A percentile compares a stretch with the other conserved stretches of the same genome.
These are phyloP conservation scores for Lanmaoa rubissima DNA, from an alignment of 768 basidiomycete genomes.

Conservation along the genomic window DNA sequence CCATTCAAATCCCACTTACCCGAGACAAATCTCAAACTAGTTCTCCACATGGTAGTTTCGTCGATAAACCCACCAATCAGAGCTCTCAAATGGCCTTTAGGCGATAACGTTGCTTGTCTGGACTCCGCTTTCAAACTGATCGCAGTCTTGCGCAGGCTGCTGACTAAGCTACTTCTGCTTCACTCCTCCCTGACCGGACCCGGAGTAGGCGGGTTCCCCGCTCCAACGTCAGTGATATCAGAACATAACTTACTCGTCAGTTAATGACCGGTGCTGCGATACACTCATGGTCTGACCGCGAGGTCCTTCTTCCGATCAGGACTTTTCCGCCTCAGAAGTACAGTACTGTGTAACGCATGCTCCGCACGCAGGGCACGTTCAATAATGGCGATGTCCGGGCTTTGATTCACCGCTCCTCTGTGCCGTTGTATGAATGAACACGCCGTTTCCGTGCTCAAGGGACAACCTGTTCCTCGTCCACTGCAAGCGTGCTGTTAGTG, in stretches of 20 bases:
- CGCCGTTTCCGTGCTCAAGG: neutral
- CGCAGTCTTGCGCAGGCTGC: no score
- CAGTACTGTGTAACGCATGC: neutral
- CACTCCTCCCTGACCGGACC: no score
- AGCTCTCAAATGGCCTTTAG: no score
- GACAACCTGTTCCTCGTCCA: neutral
- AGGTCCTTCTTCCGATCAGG: neutral
- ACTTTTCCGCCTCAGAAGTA: neutral
- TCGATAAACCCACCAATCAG: no score
- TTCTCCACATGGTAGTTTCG: no score
- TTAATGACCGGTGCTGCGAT: neutral
- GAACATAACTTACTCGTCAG: neutral
- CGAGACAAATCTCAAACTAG: no score
- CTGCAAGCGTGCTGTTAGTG: conserved; percentile 7
- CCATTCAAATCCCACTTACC: no score
- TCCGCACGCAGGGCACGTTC: conserved; percentile 1
- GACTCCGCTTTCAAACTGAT: no score
- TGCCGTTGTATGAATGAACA: neutral
- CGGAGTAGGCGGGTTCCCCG: no score
- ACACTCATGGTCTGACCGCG: conserved; percentile 4
- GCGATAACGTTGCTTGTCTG: no score
- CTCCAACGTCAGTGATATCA: neutral
- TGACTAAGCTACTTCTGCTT: no score
- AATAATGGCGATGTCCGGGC: neutral
- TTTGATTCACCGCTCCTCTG: neutral